A percentile compares a stretch with the other conserved stretches of the same genome.
Evolutionary conservation across 2,329 filamentous ascomycete species (phyloP).

Genomic region (Cadophora malorum): DNA sequence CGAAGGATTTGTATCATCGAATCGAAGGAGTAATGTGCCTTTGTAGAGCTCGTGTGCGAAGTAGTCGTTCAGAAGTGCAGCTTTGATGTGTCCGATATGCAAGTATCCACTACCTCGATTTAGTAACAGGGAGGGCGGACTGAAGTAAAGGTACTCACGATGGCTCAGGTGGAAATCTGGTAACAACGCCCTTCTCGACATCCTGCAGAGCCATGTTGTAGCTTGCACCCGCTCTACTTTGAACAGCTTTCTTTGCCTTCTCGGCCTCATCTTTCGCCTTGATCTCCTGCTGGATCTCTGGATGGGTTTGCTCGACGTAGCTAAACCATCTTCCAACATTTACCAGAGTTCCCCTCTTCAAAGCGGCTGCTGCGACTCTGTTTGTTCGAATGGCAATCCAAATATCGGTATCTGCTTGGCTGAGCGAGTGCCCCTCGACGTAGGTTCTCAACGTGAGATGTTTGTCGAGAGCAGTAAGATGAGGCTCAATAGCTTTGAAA

Average conservation of each 20-base stretch:
- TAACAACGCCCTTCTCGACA: constrained; percentile 87
- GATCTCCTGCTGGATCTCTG: constrained; percentile 74
- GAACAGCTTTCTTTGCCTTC: constrained; percentile 71
- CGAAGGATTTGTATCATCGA: constrained; percentile 96
- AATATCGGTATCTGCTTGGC: constrained; percentile 78
- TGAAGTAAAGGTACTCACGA: constrained; percentile 61
- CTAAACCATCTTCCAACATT: constrained; percentile 88
- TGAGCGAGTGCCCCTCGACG: constrained; percentile 79
- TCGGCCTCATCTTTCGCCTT: constrained; percentile 73
- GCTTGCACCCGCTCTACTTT: constrained; percentile 79
- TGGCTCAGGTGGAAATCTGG: constrained; percentile 91
- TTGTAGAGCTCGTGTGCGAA: constrained; percentile 94
- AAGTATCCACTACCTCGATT: constrained; percentile 68
- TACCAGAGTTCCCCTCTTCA: constrained; percentile 77
- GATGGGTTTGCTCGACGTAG: constrained; percentile 82
- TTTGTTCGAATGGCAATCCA: constrained; percentile 86
- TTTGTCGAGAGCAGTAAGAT: constrained; percentile 80
- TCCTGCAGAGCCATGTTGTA: constrained; percentile 89
- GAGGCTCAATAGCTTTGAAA: constrained; percentile 81
- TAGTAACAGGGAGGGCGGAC: constrained; percentile 21
- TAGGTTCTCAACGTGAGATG: constrained; percentile 88
- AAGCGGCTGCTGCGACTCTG: constrained; percentile 79
- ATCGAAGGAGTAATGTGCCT: constrained; percentile 87
- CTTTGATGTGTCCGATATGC: constrained; percentile 96
- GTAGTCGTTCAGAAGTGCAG: constrained; percentile 92